These are phyloP conservation scores for Cryptococcus depauperatus DNA, from an alignment of 1,284 basidiomycete species.

Conservation along the genomic window DNA sequence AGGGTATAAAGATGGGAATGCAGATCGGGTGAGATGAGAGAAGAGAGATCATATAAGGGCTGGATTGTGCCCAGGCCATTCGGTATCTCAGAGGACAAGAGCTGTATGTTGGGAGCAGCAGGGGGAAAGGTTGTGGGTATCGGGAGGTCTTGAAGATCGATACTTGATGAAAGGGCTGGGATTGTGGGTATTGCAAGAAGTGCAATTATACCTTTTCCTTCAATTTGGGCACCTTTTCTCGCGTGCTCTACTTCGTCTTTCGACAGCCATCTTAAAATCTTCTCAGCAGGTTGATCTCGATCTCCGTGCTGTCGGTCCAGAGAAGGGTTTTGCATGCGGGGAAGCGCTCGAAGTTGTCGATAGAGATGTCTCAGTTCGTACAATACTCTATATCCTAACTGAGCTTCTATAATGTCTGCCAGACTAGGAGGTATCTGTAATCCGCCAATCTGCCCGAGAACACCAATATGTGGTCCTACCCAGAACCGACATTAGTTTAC, in stretches of 20 bases:
- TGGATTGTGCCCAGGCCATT: too few relatives aligned
- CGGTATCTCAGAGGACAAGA: too few relatives aligned
- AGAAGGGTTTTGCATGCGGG: background rate
- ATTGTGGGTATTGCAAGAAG: too few relatives aligned
- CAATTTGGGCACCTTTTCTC: too few relatives aligned
- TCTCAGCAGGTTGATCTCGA: too few relatives aligned
- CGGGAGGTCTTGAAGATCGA: background rate
- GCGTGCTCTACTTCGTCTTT: too few relatives aligned
- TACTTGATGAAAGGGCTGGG: too few relatives aligned
- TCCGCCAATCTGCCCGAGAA: constrained; percentile 2
- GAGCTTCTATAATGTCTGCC: constrained; percentile 8
- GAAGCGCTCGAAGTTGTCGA: constrained; percentile 1
- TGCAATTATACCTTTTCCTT: too few relatives aligned
- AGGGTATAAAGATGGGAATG: background rate
- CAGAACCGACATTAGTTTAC: too few relatives aligned
- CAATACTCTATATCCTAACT: constrained; percentile 12
- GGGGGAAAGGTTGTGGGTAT: too few relatives aligned
- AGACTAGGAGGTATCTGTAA: constrained; percentile 12
- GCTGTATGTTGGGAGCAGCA: background rate
- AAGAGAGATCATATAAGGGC: constrained; percentile 2
- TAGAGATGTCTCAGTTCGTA: constrained; percentile 12
- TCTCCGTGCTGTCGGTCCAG: too few relatives aligned
- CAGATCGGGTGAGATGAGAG: background rate
- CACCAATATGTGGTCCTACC: constrained; percentile 8
- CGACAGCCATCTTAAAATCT: too few relatives aligned